Percentiles rank a stretch among this genome's conserved stretches.
Evolutionary conservation across 1,284 basidiomycete species (phyloP).

Genomic region (Entoloma clypeatum): DNA sequence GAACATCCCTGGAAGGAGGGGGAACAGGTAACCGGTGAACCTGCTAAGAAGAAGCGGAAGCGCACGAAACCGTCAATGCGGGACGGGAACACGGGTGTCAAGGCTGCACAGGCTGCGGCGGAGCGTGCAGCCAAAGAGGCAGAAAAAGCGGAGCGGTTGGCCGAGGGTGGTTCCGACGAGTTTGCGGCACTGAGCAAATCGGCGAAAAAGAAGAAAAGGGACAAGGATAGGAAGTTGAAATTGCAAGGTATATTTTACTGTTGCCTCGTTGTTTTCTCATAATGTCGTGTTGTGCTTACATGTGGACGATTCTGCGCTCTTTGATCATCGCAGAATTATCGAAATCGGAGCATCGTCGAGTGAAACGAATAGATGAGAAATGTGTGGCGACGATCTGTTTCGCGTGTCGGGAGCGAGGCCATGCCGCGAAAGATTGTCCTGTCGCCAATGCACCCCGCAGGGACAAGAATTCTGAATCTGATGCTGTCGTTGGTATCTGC

Average conservation of each 20-base stretch:
- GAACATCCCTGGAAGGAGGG: no score
- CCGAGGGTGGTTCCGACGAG: conserved; percentile 8
- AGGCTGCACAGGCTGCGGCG: conserved; percentile 21
- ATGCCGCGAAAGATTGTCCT: conserved; percentile 82
- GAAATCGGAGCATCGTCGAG: conserved; percentile 59
- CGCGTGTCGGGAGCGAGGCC: conserved; percentile 83
- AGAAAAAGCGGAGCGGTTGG: conserved; percentile 22
- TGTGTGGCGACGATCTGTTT: conserved; percentile 72
- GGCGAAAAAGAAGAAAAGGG: conserved; percentile 23
- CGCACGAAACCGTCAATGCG: conserved; percentile 34
- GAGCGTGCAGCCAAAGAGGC: conserved; percentile 12
- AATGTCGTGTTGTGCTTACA: no score
- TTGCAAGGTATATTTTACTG: conserved; percentile 14
- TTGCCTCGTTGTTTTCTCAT: no score
- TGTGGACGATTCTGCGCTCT: conserved; percentile 1
- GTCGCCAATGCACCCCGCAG: conserved; percentile 30
- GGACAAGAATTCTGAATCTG: conserved; percentile 28
- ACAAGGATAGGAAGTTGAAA: conserved; percentile 30
- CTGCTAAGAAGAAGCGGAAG: conserved; percentile 48
- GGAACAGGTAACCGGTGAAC: no score
- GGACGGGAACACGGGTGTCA: conserved; percentile 29
- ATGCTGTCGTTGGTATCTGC: conserved; percentile 64
- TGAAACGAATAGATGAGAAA: conserved; percentile 64
- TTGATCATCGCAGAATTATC: conserved; percentile 25
- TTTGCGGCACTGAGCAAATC: conserved; percentile 18